A percentile compares a stretch with the other conserved stretches of the same genome.
phyloP scores from a whole-genome alignment of 1,139 yeast genomes.

The Pneumocystis carinii region DNA sequence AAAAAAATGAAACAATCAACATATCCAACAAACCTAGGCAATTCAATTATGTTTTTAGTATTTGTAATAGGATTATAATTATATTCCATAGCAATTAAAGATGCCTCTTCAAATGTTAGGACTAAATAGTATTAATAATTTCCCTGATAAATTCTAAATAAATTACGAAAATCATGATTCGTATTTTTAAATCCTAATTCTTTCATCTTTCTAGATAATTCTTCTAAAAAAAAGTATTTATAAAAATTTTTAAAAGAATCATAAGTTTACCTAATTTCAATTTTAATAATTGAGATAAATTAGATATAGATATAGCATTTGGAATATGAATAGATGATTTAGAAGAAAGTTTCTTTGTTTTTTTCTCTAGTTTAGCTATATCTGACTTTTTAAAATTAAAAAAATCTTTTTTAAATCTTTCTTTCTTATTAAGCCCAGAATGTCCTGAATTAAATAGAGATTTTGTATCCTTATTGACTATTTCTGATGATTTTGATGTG shows the following conservation, averaged over 20 bases:
- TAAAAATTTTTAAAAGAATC: neutral
- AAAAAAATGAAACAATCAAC: neutral
- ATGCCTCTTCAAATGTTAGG: slow-evolving; percentile 46
- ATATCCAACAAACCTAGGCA: slow-evolving; percentile 30
- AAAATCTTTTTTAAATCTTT: neutral
- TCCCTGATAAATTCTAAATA: slow-evolving; percentile 2
- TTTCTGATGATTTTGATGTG: neutral
- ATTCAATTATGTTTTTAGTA: slow-evolving; percentile 48
- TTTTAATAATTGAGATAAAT: slow-evolving; percentile 55
- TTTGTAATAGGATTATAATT: slow-evolving; percentile 49
- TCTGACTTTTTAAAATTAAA: neutral
- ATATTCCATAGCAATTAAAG: slow-evolving; percentile 74
- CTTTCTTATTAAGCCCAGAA: neutral
- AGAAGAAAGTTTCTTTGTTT: neutral
- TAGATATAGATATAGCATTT: slow-evolving; percentile 56
- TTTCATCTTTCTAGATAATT: slow-evolving; percentile 42
- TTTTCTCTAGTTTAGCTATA: neutral
- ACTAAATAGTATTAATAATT: slow-evolving; percentile 35
- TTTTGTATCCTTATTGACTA: neutral
- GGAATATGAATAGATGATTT: slow-evolving; percentile 28
- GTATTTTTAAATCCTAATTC: slow-evolving; percentile 64
- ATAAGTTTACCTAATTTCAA: slow-evolving; percentile 34
- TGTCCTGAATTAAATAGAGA: neutral
- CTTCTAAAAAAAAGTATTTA: slow-evolving; percentile 18
- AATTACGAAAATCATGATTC: slow-evolving; percentile 52